These are phyloP conservation scores for Leptodermis oblonga DNA, from an alignment of 257 asterid species.

Conservation along the genomic window DNA sequence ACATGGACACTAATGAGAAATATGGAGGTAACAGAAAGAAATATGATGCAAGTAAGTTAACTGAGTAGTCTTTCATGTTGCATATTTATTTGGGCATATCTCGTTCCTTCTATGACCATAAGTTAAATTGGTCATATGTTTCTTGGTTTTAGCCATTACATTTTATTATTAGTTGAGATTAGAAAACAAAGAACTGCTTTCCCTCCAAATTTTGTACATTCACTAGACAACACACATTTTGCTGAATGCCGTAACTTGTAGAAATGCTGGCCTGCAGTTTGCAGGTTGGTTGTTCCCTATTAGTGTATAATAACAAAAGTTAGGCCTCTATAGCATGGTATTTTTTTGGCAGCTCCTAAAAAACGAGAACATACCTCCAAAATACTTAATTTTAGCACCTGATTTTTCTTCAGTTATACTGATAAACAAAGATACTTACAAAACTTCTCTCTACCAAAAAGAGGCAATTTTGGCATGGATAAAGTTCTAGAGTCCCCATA, in stretches of 20 bases:
- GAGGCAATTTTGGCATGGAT: no score
- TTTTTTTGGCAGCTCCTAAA: background rate
- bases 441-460: no score
- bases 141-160: conserved; percentile 57
- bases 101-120: no score
- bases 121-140: conserved; percentile 17
- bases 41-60: conserved; percentile 94
- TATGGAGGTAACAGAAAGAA: conserved; percentile 94
- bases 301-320: no score
- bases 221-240: conserved; percentile 92
- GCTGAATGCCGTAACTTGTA: conserved; percentile 95
- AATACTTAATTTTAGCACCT: no score
- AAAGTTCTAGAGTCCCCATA: no score
- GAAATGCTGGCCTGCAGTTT: conserved; percentile 74
- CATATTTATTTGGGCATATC: background rate
- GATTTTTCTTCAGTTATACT: no score
- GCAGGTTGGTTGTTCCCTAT: conserved; percentile 50
- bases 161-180: conserved; percentile 53
- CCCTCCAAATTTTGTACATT: conserved; percentile 96
- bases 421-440: no score
- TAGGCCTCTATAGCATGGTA: background rate
- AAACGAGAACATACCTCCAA: no score
- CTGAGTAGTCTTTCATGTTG: background rate
- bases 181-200: conserved; percentile 89
- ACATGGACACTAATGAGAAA: conserved; percentile 84